Evolutionary conservation across 352 stramenopile genomes (phyloP).

Genomic region (Phytophthora fragariaefolia): DNA sequence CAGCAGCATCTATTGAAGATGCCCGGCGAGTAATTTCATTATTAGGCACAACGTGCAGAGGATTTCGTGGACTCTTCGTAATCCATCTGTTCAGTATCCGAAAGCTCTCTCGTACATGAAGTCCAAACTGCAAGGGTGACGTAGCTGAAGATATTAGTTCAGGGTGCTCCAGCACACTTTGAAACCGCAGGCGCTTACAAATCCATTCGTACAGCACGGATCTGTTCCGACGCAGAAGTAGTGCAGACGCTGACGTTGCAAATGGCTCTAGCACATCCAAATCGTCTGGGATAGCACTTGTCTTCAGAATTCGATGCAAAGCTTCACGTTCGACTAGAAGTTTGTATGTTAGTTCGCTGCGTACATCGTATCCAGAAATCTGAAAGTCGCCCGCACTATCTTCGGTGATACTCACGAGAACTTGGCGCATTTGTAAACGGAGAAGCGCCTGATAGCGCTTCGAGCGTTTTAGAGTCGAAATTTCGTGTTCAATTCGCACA

Average conservation of each 20-base stretch:
- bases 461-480: slow-evolving; percentile 8
- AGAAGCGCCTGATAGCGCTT: slow-evolving; percentile 43
- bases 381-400: slow-evolving; percentile 49
- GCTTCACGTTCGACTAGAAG: slow-evolving; percentile 59
- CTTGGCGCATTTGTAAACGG: slow-evolving; percentile 43
- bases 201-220: slow-evolving; percentile 64
- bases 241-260: slow-evolving; percentile 27
- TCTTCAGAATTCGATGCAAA: slow-evolving; percentile 45
- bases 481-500: slow-evolving; percentile 14
- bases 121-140: slow-evolving; percentile 47
- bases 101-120: slow-evolving; percentile 63
- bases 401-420: slow-evolving; percentile 61
- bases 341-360: slow-evolving; percentile 43
- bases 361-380: slow-evolving; percentile 54
- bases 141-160: slow-evolving; percentile 40
- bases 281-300: not conserved
- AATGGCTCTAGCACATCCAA: not conserved
- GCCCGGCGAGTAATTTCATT: slow-evolving; percentile 37
- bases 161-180: slow-evolving; percentile 68
- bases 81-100: slow-evolving; percentile 66
- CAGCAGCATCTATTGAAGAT: slow-evolving; percentile 38
- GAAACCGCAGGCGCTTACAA: slow-evolving; percentile 53
- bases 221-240: slow-evolving; percentile 52
- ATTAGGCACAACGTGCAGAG: slow-evolving; percentile 34
- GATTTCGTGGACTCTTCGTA: slow-evolving; percentile 49